Evolutionary conservation across 495 filamentous ascomycete species (phyloP), one percentile per base, ranked within the genome.

Genomic region (Xylaria cubensis): DNA sequence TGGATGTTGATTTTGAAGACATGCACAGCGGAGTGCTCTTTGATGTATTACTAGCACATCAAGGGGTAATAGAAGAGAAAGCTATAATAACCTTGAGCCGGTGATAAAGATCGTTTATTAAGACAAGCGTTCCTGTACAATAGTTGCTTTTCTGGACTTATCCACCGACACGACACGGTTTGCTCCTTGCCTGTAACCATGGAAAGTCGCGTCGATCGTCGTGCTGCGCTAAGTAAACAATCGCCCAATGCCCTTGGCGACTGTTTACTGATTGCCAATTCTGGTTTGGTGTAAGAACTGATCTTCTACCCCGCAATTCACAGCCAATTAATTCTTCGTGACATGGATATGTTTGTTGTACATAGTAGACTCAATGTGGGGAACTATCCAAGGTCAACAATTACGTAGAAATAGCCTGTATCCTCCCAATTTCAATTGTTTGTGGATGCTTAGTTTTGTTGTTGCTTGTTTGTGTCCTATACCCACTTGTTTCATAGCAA

Each of bases 211-310:
- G 69, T 64, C 34, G 0, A 67, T 48, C 42, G 36, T 51, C 50
- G 65, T 67, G 32, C 29, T 19, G 46, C 12, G 29, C 67, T 46
- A 71, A 71, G 69, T 71, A 71, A 71, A 71, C 69, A 71, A 64
- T 34, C 17, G 15, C 48, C 13, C 53, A 13, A 0, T 71, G 24
- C 34, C 34, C 48, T 44, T 24, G 58, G 21, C 9, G 46, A 32
- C 36, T 71, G 69, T 71, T 71, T 71, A 53, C 46, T 71, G 39
- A 56, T 71, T 64, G 15, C 69, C 69, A 10, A 21, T 44, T 13
- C 9, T 19, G 59, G 69, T 21, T 36, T 59, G 58, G 68, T n/a
- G 56, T 41, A 12, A 12, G 10, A 42, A 42, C 39, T 10, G 2
- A 55, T 67, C 21, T 42, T 0, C 12, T 46, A 32, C 39, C 32